Conservation (phyloP, 352 stramenopile genomes). For the Achlya hypogyna region DNA sequence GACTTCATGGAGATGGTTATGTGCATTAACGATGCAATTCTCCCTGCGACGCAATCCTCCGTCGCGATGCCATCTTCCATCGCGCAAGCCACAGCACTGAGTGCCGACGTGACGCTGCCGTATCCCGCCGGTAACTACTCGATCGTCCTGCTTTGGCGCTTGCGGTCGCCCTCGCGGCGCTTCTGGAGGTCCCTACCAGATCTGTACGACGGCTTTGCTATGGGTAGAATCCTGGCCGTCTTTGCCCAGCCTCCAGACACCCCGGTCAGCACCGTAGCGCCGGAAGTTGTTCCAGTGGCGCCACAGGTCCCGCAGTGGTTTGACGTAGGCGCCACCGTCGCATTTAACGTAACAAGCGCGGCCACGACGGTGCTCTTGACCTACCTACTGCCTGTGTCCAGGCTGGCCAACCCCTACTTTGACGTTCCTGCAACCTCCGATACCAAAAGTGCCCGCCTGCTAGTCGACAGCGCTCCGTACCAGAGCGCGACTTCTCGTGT, state of each 20-base stretch:
- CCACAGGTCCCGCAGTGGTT: slow-evolving; percentile 3
- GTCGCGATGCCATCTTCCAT: slow-evolving; percentile 2
- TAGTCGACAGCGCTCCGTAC: slow-evolving; percentile 14
- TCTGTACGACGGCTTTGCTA: slow-evolving; percentile 9
- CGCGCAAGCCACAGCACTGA: neutral
- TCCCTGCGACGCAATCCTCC: neutral
- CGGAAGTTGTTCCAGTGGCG: neutral
- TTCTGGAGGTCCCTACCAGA: slow-evolving; percentile 4
- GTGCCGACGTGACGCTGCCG: neutral
- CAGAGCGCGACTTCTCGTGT: neutral
- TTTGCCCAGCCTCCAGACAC: neutral
- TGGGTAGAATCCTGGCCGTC: slow-evolving; percentile 12
- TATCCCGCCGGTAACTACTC: neutral
- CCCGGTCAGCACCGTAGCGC: too few species aligned
- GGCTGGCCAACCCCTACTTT: slow-evolving; percentile 5
- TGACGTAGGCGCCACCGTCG: slow-evolving; percentile 4
- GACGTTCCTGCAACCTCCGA: neutral
- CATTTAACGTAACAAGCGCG: neutral
- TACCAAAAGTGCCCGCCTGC: neutral
- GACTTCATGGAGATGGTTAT: too few species aligned
- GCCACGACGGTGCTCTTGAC: slow-evolving; percentile 3
- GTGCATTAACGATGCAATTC: neutral
- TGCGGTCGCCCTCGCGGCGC: neutral
- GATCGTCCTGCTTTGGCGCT: slow-evolving; percentile 1
- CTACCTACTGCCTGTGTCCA: slow-evolving; percentile 8